Conservation (phyloP, 352 stramenopile genomes). For the Pythium phragmitis region DNA sequence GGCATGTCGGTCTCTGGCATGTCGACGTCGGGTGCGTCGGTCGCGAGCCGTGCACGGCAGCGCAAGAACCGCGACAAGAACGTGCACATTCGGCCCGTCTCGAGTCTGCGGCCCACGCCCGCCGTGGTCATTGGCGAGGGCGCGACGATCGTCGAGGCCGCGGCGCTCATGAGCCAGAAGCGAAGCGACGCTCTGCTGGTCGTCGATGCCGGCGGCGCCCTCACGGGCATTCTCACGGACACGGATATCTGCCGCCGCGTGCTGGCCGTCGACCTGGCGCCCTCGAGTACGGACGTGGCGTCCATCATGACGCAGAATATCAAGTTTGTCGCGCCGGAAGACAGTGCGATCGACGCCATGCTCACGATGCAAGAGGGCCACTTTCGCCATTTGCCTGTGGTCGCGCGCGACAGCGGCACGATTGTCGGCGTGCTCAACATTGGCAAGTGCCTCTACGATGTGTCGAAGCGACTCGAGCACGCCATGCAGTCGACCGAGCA, state of each 20-base stretch:
- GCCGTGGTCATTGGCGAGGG: constrained; percentile 75
- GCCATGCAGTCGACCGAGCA: constrained; percentile 82
- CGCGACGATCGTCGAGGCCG: constrained; percentile 87
- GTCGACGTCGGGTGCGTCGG: constrained; percentile 42
- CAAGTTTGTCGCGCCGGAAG: constrained; percentile 92
- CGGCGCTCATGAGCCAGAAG: constrained; percentile 91
- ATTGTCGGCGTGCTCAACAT: constrained; percentile 98
- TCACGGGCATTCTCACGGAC: constrained; percentile 96
- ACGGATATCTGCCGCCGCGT: constrained; percentile 94
- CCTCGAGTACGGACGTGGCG: constrained; percentile 65
- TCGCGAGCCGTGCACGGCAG: constrained; percentile 63
- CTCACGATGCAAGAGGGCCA: constrained; percentile 97
- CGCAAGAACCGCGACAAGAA: constrained; percentile 79
- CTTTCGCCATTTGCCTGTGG: constrained; percentile 97
- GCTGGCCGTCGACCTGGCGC: constrained; percentile 84
- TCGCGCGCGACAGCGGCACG: constrained; percentile 59
- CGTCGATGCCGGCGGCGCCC: constrained; percentile 71
- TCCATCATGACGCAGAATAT: constrained; percentile 96
- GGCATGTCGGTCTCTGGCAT: constrained; percentile 55
- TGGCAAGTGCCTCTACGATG: constrained; percentile 98
- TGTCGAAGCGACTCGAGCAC: constrained; percentile 95
- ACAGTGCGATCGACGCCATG: constrained; percentile 96
- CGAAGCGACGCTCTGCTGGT: constrained; percentile 93
- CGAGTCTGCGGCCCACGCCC: constrained; percentile 71
- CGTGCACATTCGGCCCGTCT: constrained; percentile 76